These are phyloP conservation scores for Raphanus hybrid DNA, from an alignment of 441 rosid genomes.

Conservation along the genomic window DNA sequence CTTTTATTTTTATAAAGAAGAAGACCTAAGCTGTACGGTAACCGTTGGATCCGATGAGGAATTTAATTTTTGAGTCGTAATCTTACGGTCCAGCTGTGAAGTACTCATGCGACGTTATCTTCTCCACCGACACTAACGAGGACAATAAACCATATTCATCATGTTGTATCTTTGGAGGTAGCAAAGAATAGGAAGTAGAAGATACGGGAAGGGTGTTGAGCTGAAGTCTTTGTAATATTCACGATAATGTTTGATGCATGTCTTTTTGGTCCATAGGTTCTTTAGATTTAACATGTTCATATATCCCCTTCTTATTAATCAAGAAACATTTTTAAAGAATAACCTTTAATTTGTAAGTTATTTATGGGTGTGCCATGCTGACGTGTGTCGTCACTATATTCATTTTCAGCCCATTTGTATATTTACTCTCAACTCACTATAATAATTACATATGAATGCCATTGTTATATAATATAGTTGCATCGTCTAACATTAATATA, in stretches of 20 bases:
- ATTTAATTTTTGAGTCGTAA: conserved; percentile 36
- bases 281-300: not conserved
- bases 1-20: conserved; percentile 18
- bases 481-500: too few species aligned
- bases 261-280: not conserved
- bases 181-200: not conserved
- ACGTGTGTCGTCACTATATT: too few species aligned
- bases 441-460: too few species aligned
- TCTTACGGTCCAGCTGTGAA: conserved; percentile 43
- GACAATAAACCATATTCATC: conserved; percentile 3
- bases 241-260: not conserved
- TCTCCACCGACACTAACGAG: conserved; percentile 43
- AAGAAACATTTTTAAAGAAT: too few species aligned
- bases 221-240: not conserved
- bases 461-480: too few species aligned
- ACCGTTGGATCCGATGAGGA: conserved; percentile 42
- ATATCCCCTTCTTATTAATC: too few species aligned
- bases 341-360: too few species aligned
- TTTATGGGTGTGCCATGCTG: too few species aligned
- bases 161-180: conserved; percentile 12
- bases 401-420: too few species aligned
- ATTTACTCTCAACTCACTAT: too few species aligned
- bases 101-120: conserved; percentile 40
- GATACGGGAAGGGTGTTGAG: not conserved
- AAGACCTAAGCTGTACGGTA: conserved; percentile 32